Evolutionary conservation across 2,329 filamentous ascomycete species (phyloP).

Genomic region (Scleromitrula shiraiana): DNA sequence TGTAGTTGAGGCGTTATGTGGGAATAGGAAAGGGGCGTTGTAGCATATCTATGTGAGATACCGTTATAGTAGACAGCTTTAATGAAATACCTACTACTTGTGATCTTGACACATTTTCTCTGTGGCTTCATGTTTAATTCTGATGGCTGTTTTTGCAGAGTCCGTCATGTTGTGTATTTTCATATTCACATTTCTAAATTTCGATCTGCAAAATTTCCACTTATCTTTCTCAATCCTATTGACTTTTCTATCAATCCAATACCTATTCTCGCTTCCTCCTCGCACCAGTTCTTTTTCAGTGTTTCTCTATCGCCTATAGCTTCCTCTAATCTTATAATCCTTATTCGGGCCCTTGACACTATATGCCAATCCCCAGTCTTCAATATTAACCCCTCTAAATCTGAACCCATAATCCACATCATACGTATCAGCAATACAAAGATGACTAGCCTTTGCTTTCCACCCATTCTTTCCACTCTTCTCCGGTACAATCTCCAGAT

Average conservation of each 20-base stretch:
- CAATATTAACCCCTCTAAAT: conserved; percentile 49
- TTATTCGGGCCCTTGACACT: conserved; percentile 65
- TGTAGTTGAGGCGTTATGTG: conserved; percentile 5
- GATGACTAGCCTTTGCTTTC: conserved; percentile 56
- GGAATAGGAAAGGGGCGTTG: conserved; percentile 5
- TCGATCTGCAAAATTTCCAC: too few species aligned
- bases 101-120: too few species aligned
- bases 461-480: background rate
- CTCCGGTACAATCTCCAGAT: conserved; percentile 50
- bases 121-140: too few species aligned
- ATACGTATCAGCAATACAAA: conserved; percentile 66
- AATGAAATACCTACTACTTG: conserved; percentile 1
- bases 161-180: too few species aligned
- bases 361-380: conserved; percentile 54
- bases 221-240: too few species aligned
- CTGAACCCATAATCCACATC: conserved; percentile 61
- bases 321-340: conserved; percentile 55
- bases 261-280: background rate
- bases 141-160: too few species aligned
- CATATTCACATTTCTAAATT: too few species aligned
- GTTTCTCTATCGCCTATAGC: conserved; percentile 34
- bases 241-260: background rate
- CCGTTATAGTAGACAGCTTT: background rate
- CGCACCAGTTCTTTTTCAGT: too few species aligned
- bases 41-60: conserved; percentile 3